These are phyloP conservation scores for Parmelia sp. DNA, from an alignment of 495 filamentous ascomycete genomes.

Conservation along the genomic window DNA sequence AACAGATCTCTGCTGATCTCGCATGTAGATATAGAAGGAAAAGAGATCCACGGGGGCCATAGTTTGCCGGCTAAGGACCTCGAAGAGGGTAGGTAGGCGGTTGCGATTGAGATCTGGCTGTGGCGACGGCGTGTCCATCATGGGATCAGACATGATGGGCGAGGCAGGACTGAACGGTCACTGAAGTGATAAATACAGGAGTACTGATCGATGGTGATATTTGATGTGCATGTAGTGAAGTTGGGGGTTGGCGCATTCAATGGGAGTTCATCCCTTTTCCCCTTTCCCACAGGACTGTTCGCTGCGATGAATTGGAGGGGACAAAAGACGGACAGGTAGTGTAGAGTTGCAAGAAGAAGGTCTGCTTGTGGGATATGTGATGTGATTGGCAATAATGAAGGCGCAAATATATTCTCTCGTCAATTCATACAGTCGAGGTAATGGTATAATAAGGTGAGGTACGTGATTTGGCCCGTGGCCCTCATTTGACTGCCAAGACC, in stretches of 20 bases:
- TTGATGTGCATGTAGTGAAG: not conserved
- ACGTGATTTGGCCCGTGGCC: not conserved
- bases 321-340: not conserved
- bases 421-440: not conserved
- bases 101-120: constrained; percentile 49
- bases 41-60: constrained; percentile 91
- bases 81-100: constrained; percentile 85
- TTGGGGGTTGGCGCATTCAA: not conserved
- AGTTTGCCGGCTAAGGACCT: constrained; percentile 87
- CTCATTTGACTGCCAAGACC: not conserved
- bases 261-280: not conserved
- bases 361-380: not conserved
- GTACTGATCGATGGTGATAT: not conserved
- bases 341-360: not conserved
- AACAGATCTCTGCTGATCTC: constrained; percentile 93
- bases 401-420: not conserved
- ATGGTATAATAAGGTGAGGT: not conserved
- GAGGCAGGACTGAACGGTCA: not conserved
- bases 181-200: not conserved
- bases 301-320: not conserved
- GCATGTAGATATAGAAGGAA: constrained; percentile 99
- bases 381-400: not conserved
- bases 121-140: constrained; percentile 25
- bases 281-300: not conserved
- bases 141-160: constrained; percentile 12